A percentile compares a stretch with the other conserved stretches of the same genome.
phyloP scores from a whole-genome alignment of 257 asterid genomes.

The Solanum bulbocastanum region DNA sequence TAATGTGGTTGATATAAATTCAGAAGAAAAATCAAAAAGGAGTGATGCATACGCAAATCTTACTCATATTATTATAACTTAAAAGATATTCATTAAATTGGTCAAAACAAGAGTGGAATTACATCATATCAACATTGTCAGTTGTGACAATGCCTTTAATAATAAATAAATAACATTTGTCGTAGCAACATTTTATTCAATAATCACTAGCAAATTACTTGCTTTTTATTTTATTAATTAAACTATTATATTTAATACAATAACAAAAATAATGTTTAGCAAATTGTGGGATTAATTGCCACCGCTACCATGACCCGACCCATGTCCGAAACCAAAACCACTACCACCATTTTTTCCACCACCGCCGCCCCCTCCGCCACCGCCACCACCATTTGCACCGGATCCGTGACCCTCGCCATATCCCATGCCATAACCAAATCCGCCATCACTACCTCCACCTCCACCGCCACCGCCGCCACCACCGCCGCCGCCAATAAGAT shows the following conservation, averaged over 20 bases:
- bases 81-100: neutral
- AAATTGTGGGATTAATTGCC: neutral
- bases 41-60: too few species aligned
- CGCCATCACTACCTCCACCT: neutral
- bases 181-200: neutral
- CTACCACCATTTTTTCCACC: neutral
- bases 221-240: neutral
- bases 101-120: neutral
- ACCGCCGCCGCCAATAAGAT: neutral
- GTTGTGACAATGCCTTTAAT: neutral
- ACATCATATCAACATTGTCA: neutral
- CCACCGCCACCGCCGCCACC: accelerated
- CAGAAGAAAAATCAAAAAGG: too few species aligned
- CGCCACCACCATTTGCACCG: neutral
- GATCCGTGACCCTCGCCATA: neutral
- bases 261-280: neutral
- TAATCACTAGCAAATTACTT: neutral
- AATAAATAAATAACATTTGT: neutral
- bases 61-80: too few species aligned
- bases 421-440: neutral
- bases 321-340: neutral
- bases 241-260: neutral
- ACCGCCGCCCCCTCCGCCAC: neutral
- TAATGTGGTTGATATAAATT: too few species aligned
- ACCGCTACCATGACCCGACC: neutral